Base-by-base conservation (phyloP, 139 green algal species). In the Coelastrella sp. region DNA sequence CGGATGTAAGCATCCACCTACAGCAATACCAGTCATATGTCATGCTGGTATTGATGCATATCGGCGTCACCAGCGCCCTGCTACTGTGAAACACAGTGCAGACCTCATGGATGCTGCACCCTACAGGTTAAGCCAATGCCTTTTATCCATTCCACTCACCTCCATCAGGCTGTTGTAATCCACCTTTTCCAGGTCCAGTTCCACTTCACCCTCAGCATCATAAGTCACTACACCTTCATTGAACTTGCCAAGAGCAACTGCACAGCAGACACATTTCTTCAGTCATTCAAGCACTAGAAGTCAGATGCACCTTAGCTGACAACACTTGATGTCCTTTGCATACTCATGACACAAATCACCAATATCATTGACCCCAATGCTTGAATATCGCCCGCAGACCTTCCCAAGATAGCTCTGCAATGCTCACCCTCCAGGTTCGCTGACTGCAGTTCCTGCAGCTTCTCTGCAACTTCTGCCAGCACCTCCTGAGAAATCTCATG, bases 1-100 rank as follows among this genome's bases (percentile, higher is more conserved):
- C 81, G 50, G 53, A 86, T 86, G 68, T 86, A 86, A 4, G 68
- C 53, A 27, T 86, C 81, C 11, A 86, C 81, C 81, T 82, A 34
- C 5, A 30, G 21, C 57, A 66, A 9, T n/a, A 30, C 6, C 57
- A 66, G 57, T 66, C 27, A 15, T 32, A 27, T 34, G 21, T 19
- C 57, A 32, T 66, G 57, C 57, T n/a, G n/a, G n/a, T n/a, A n/a
- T n/a, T n/a, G n/a, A n/a, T n/a, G n/a, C n/a, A n/a, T n/a, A n/a
- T n/a, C n/a, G n/a, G n/a, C n/a, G n/a, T n/a, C n/a, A n/a, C n/a
- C n/a, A n/a, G n/a, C n/a, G n/a, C n/a, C n/a, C n/a, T n/a, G n/a
- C n/a, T n/a, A n/a, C n/a, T n/a, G n/a, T n/a, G n/a, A n/a, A n/a
- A n/a, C n/a, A n/a, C 23, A 30, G 0, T 66, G n/a, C 23, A 30